Evolutionary conservation across 2,329 filamentous ascomycete genomes (phyloP), one percentile per base, ranked within the genome.

Genomic region (Dactylellina drechsleri): DNA sequence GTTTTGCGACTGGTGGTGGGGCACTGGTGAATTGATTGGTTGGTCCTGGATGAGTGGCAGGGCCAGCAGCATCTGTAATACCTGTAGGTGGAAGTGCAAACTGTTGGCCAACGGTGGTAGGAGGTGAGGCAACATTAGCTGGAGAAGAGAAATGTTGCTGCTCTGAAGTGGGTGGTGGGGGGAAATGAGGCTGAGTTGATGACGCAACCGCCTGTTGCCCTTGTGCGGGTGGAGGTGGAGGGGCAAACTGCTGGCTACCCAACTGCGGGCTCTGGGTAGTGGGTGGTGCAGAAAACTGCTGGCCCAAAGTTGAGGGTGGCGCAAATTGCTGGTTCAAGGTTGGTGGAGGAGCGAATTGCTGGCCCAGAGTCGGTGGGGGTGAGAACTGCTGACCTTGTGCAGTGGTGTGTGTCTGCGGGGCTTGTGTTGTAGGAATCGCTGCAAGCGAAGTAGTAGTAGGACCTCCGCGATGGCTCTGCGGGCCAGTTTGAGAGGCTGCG

Each of bases 331-430:
- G 47, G 5, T 31, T 15, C n/a, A 58, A 59, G 16, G 58, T 71
- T 16, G 66, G 68, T 12, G 56, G 61, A 52, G 68, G 49, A 23
- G 68, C 23, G 23, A 66, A 57, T 13, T 66, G 68, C 45, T 67
- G 62, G 26, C 40, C 61, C 13, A 61, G 56, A 13, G 61, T 47
- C 2, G 56, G 60, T 8, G 68, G 68, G 13, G 68, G 68, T 43
- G 60, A 57, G 31, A 70, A 70, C 36, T 60, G 56, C 49, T 49
- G 47, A 2, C 45, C 36, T 31, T 64, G 60, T 1, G 49, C 40
- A 2, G 60, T 56, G 4, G 60, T 49, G 6, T 45, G 61, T 49
- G 52, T 64, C 53, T 50, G 59, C 18, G 59, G 26, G 8, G 52
- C 36, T 52, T 64, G 58, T 52, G 66, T 70, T 70, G 66, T 56